These are phyloP conservation scores for Delonix regia DNA, from an alignment of 306 rosid genomes.

Conservation along the genomic window DNA sequence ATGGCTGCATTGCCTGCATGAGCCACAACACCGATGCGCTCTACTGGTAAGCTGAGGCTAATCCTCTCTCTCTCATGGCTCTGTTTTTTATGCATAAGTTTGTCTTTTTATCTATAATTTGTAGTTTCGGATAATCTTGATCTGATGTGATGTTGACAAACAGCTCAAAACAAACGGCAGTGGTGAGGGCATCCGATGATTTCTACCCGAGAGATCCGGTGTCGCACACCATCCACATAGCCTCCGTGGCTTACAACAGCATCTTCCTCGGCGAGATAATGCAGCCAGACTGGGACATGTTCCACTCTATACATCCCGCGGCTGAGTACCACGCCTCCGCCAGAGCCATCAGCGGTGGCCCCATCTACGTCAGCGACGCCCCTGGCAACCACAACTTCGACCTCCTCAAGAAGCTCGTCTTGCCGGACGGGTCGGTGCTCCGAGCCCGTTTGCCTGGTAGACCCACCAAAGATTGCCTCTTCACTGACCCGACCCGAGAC, in stretches of 20 bases:
- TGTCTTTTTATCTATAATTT: background rate
- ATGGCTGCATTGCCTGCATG: conserved; percentile 93
- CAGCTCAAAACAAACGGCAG: conserved; percentile 78
- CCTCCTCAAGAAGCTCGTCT: conserved; percentile 67
- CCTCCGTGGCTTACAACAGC: conserved; percentile 80
- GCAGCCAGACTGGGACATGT: conserved; percentile 99
- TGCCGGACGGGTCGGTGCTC: conserved; percentile 83
- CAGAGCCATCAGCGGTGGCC: conserved; percentile 93
- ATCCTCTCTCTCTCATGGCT: no score
- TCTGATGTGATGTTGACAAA: background rate
- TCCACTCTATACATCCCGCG: conserved; percentile 82
- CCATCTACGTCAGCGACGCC: conserved; percentile 88
- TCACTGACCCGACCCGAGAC: conserved; percentile 83
- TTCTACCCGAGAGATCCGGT: conserved; percentile 83
- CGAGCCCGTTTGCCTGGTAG: conserved; percentile 85
- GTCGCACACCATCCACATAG: conserved; percentile 89
- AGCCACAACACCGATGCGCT: conserved; percentile 92
- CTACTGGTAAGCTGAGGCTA: conserved; percentile 50
- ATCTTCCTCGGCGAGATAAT: conserved; percentile 92
- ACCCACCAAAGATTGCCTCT: conserved; percentile 86
- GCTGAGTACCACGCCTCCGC: conserved; percentile 94
- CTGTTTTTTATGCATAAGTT: no score
- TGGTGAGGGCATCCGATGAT: conserved; percentile 89
- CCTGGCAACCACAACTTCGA: conserved; percentile 86
- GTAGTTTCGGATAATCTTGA: background rate